Evolutionary conservation across 331 rosid species (phyloP), one percentile per base, ranked within the genome.

Genomic region (Quercus phellos): DNA sequence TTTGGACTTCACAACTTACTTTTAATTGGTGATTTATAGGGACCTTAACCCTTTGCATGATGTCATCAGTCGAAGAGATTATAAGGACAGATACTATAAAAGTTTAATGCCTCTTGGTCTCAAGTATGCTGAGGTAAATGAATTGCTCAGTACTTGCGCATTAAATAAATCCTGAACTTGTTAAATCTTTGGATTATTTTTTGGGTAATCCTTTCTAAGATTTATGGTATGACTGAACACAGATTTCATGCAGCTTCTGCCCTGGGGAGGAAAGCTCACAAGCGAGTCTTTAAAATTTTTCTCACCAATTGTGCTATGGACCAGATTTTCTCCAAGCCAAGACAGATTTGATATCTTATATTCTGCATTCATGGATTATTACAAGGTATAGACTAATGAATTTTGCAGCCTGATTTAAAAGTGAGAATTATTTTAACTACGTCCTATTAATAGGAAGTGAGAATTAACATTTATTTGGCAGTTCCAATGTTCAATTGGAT

Each of bases 231-330:
- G 81, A 90, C 88, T 82, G 85, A 89, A 80, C 87, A 84, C 82
- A 83, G 88, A 89, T 74, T 94, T 89, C 70, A 68, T 92, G 92
- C 98, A 94, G 97, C 93, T 84, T 85, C 89, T 94, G 86, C 97
- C 97, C 59, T 94, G 98, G 97, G 98, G 98, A 79, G 98, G 98
- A 85, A 94, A 90, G 91, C 98, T 94, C 70, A 90, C 98, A 1
- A 78, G 93, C 30, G 95, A 94, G 78, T 94, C 97, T 26, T 74
- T 92, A 78, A 86, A 84, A 4, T 94, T 94, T 64, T 92, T 94
- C 86, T 94, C 98, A 4, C 97, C 98, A 14, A 92, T 92, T 82
- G 97, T 94, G 85, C 89, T 92, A 83, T 94, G 98, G 97, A 88
- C 97, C 68, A 94, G 75, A 89, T 90, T 92, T 83, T 61, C 91